Percentiles rank a stretch among this genome's conserved stretches.
phyloP scores from a whole-genome alignment of 108 stramenopile genomes.

The Skeletonema grethae region DNA sequence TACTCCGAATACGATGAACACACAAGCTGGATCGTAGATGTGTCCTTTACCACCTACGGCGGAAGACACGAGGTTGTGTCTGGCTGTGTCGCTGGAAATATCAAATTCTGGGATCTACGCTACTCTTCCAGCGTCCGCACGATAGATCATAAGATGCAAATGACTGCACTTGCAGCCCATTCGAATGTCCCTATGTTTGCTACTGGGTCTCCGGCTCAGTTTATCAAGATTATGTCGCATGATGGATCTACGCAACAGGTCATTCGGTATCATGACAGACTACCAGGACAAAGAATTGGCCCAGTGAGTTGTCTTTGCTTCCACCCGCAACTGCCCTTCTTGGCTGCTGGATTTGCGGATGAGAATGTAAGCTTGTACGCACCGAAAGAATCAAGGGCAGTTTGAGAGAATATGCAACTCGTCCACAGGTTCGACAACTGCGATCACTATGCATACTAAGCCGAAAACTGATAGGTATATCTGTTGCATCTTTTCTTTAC shows the following conservation, averaged over 20 bases:
- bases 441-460: too few relatives aligned
- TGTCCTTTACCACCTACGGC: conserved; percentile 71
- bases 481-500: too few relatives aligned
- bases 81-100: conserved; percentile 84
- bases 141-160: conserved; percentile 81
- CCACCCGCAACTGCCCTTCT: conserved; percentile 88
- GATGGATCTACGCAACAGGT: conserved; percentile 91
- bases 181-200: conserved; percentile 87
- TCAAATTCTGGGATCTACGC: conserved; percentile 94
- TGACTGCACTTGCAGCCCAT: conserved; percentile 95
- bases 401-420: too few relatives aligned
- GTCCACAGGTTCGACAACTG: too few relatives aligned
- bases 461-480: too few relatives aligned
- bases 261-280: conserved; percentile 89
- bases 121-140: conserved; percentile 63
- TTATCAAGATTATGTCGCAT: conserved; percentile 88
- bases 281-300: conserved; percentile 92
- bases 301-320: conserved; percentile 93
- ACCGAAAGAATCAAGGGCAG: conserved; percentile 19
- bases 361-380: conserved; percentile 66
- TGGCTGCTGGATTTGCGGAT: conserved; percentile 94
- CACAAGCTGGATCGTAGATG: conserved; percentile 83
- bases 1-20: conserved; percentile 66
- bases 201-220: conserved; percentile 92
- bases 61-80: conserved; percentile 75